A percentile compares a stretch with the other conserved stretches of the same genome.
Evolutionary conservation across 257 asterid genomes (phyloP).

Genomic region (Knoxia roxburghii): DNA sequence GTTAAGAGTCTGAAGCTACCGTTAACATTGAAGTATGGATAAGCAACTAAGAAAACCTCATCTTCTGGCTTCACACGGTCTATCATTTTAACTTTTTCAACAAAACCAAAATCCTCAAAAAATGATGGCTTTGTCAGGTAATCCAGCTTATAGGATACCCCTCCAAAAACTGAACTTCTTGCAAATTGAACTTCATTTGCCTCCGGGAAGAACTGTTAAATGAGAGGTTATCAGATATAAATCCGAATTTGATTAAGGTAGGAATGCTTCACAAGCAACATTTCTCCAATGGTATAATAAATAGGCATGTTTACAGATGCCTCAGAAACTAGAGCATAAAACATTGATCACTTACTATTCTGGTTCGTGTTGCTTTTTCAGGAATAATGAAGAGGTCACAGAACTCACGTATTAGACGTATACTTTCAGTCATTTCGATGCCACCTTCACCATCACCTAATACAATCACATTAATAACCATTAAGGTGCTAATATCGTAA

Average conservation of each 20-base stretch:
- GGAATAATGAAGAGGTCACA: slow-evolving; percentile 62
- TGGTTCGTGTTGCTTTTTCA: slow-evolving; percentile 62
- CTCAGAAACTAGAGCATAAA: neutral
- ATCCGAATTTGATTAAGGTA: slow-evolving; percentile 5
- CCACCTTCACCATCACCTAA: slow-evolving; percentile 97
- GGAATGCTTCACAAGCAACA: neutral
- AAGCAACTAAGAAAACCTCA: slow-evolving; percentile 76
- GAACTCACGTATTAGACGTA: slow-evolving; percentile 73
- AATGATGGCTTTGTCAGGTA: slow-evolving; percentile 88
- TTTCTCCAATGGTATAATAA: neutral
- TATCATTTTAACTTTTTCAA: slow-evolving; percentile 60
- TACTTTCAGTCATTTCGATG: slow-evolving; percentile 86
- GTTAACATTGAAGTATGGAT: slow-evolving; percentile 87
- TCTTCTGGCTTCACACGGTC: slow-evolving; percentile 85
- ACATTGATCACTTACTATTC: slow-evolving; percentile 53
- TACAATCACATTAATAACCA: neutral
- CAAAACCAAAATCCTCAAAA: slow-evolving; percentile 82
- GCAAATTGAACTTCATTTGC: slow-evolving; percentile 86
- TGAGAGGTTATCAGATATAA: slow-evolving; percentile 10
- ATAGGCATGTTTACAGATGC: neutral
- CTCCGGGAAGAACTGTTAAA: slow-evolving; percentile 81
- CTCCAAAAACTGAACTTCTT: slow-evolving; percentile 63
- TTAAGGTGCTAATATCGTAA: neutral
- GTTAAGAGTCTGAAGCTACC: slow-evolving; percentile 32
- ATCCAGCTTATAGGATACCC: slow-evolving; percentile 71